These are phyloP conservation scores for Alternaria longipes DNA, from an alignment of 2,329 filamentous ascomycete genomes.

Conservation along the genomic window DNA sequence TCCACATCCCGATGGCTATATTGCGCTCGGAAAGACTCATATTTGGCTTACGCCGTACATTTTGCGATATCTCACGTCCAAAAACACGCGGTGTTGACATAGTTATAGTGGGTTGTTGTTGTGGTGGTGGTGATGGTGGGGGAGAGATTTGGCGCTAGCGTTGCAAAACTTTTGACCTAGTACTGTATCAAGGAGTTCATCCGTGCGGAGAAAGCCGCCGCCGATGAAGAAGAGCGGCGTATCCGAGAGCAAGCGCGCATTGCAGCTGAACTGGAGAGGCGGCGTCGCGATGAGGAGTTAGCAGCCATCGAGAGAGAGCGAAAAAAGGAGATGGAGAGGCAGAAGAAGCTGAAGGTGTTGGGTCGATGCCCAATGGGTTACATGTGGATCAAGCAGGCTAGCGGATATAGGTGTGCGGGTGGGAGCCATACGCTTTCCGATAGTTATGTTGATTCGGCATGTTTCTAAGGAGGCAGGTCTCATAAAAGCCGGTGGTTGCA, in stretches of 20 bases:
- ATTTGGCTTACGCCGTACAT: too few species aligned
- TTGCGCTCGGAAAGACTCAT: too few species aligned
- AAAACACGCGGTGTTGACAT: too few species aligned
- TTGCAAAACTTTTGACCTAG: too few species aligned
- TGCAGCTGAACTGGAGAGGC: slow-evolving; percentile 28
- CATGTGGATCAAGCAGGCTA: slow-evolving; percentile 67
- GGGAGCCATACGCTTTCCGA: slow-evolving; percentile 48
- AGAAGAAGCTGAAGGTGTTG: slow-evolving; percentile 61
- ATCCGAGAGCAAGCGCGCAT: slow-evolving; percentile 30
- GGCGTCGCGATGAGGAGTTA: slow-evolving; percentile 42
- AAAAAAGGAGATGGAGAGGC: slow-evolving; percentile 52
- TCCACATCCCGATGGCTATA: too few species aligned
- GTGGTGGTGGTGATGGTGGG: too few species aligned
- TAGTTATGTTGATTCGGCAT: slow-evolving; percentile 14
- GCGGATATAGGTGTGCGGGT: slow-evolving; percentile 70
- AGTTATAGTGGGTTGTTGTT: too few species aligned
- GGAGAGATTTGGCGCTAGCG: too few species aligned
- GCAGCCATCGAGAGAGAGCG: slow-evolving; percentile 53
- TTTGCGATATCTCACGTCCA: too few species aligned
- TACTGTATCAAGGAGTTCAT: slow-evolving; percentile 36
- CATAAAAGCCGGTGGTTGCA: too few species aligned
- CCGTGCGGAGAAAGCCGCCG: slow-evolving; percentile 19
- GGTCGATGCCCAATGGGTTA: slow-evolving; percentile 67
- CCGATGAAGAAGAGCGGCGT: slow-evolving; percentile 23
- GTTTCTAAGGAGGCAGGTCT: neutral